Conservation (phyloP, 257 asterid species). For the Fraxinus americana region DNA sequence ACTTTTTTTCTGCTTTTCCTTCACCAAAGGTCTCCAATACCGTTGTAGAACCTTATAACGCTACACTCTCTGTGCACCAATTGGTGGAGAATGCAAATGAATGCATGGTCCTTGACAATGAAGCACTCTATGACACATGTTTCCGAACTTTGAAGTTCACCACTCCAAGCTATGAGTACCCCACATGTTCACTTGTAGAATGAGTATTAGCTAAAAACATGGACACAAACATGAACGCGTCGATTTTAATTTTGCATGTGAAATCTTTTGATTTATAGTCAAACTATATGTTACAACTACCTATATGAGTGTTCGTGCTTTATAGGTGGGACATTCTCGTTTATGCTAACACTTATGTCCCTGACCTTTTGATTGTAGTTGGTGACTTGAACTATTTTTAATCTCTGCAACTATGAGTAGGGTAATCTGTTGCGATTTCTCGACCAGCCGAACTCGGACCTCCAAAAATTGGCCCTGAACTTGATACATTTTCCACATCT, state of each 20-base stretch:
- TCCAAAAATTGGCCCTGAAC: slow-evolving; percentile 62
- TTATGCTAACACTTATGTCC: not conserved
- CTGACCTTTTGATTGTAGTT: slow-evolving; percentile 31
- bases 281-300: too few species aligned
- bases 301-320: not conserved
- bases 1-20: slow-evolving; percentile 71
- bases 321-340: not conserved
- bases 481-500: slow-evolving; percentile 71
- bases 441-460: slow-evolving; percentile 69
- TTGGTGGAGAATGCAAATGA: slow-evolving; percentile 72
- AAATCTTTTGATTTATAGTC: too few species aligned
- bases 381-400: slow-evolving; percentile 64
- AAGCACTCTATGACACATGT: slow-evolving; percentile 68
- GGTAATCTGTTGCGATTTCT: slow-evolving; percentile 68
- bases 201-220: not conserved
- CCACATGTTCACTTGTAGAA: not conserved
- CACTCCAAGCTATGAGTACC: slow-evolving; percentile 63
- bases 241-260: too few species aligned
- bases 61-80: slow-evolving; percentile 67
- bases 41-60: slow-evolving; percentile 67
- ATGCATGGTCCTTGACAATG: slow-evolving; percentile 75
- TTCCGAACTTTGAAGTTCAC: slow-evolving; percentile 69
- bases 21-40: slow-evolving; percentile 77
- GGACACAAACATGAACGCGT: too few species aligned
- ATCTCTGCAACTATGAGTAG: slow-evolving; percentile 77